Evolutionary conservation across 805 yeast genomes (phyloP), one percentile per base, ranked within the genome.

Genomic region (Spathaspora gorwiae): DNA sequence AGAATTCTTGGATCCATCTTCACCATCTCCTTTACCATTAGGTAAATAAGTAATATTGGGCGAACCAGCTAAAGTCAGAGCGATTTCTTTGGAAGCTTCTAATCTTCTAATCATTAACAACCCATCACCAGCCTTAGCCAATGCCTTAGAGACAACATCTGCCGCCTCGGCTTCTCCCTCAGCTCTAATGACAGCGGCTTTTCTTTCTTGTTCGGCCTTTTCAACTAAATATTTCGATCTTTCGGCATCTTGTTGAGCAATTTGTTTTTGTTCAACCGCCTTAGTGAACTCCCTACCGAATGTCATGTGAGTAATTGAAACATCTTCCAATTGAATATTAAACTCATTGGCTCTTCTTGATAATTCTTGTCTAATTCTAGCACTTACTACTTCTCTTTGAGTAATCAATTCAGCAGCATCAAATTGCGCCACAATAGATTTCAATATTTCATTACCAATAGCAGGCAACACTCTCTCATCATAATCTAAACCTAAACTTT

Each of bases 81-180:
- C 99, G 66, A 94, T 94, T 52, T 90, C 97, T 72, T 88, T 90
- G 31, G 96, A 87, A 1, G 99, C 97, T 64, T 94, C 99, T 55
- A 94, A 81, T 72, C 98, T 81, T 77, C 99, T 81, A 57, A 94
- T 90, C 73, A 87, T 78, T 61, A 94, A 75, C 55, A 94, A 76
- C 54, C 98, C 98, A 61, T 94, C 98, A 65, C 99, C 99, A 24
- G 95, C 90, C 72, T 90, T 90, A 44, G 84, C 80, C 54, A 94
- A 78, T 5, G 98, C 97, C 67, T 83, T 87, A 32, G 97, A 89
- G 51, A 94, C 94, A 49, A 83, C 83, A 49, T 94, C 98, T 3
- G 99, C 99, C 47, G 96, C 89, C 67, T 94, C 98, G 42, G 99
- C 99, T 72, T 94, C 99, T 70, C 98, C 99, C 70, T 94, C 99